Base-by-base conservation (phyloP, 1,284 basidiomycete species). In the Phellopilus nigrolimitatus region DNA sequence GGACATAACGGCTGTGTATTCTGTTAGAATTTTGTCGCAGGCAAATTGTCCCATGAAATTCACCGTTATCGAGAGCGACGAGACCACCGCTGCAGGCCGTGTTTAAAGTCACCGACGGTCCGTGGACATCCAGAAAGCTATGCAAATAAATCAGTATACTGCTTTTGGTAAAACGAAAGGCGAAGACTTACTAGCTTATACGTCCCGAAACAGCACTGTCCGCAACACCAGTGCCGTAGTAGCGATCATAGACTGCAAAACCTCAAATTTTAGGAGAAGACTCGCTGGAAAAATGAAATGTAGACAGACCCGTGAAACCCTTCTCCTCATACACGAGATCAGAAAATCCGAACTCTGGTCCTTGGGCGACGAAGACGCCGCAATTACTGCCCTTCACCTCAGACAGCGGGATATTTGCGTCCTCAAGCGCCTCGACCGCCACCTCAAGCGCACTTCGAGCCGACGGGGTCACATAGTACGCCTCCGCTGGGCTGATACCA, bases 41-140 rank as follows among this genome's bases (percentile, higher is more conserved):
- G 17, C 25, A 3, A 13, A 22, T 12, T 10, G 7, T 19, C 36
- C n/a, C 15, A 8, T 37, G n/a, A 24, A 33, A 52, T 39, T 25
- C 40, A 68, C 68, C 68, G 51, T 68, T 61, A 50, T 70, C 63
- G 19, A 70, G 58, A 2, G 63, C 64, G 15, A 70, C 66, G 34
- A 69, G 55, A 3, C 68, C 66, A 8, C 67, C 63, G 42, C 66
- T 68, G 53, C 68, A 70, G 4, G 67, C 68, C 7, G 67, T 70
- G 38, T 69, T 67, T 10, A 68, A 53, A 6, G 67, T 64, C n/a
- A 67, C 54, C 3, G 68, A 70, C 3, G 68, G 68, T 8, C 68
- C 68, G 43, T 69, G 66, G 7, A 68, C 54, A 47, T 70, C 68
- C 24, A 69, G 60, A 7, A 68, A 53, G 53, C 67, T 69, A 42